A percentile compares a stretch with the other conserved stretches of the same genome.
Evolutionary conservation across 148 eudicot genomes (phyloP).

Genomic region (Hydrangea macrophylla): DNA sequence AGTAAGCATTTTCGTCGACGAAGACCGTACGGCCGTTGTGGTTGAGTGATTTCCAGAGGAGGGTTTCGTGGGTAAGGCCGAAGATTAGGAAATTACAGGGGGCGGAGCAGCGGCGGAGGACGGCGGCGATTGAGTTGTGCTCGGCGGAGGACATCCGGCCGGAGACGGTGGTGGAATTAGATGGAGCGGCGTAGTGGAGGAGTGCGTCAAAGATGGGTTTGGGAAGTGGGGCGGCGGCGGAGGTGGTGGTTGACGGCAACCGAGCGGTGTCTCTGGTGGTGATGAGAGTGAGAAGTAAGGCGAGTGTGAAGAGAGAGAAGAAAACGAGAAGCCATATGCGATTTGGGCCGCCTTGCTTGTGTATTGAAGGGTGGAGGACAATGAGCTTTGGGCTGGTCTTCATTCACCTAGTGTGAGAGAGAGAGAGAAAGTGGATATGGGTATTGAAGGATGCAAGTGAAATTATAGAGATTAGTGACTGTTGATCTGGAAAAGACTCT

Average conservation of each 20-base stretch:
- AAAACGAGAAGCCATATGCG: constrained; percentile 41
- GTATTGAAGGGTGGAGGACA: constrained; percentile 55
- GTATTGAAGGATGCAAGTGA: too few relatives aligned
- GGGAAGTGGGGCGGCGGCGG: constrained; percentile 19
- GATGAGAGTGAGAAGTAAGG: constrained; percentile 42
- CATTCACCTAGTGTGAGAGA: constrained; percentile 33
- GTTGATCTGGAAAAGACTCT: too few relatives aligned
- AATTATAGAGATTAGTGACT: too few relatives aligned
- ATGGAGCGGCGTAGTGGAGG: constrained; percentile 61
- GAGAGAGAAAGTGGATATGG: not conserved
- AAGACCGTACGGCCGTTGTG: constrained; percentile 61
- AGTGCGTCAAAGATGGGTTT: constrained; percentile 50
- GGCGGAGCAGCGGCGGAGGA: constrained; percentile 42
- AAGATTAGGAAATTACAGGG: constrained; percentile 64
- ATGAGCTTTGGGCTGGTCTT: constrained; percentile 57
- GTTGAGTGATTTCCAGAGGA: constrained; percentile 73
- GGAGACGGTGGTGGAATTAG: constrained; percentile 27
- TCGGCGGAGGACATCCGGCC: constrained; percentile 47
- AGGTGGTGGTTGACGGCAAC: constrained; percentile 19
- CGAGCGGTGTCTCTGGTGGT: constrained; percentile 19
- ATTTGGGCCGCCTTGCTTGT: constrained; percentile 36
- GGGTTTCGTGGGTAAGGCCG: constrained; percentile 85
- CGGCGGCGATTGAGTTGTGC: constrained; percentile 42
- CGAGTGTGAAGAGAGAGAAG: constrained; percentile 36
- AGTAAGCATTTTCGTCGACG: constrained; percentile 62